These are phyloP conservation scores for Anthracocystis walkeri DNA, from an alignment of 1,284 basidiomycete species.

Conservation along the genomic window DNA sequence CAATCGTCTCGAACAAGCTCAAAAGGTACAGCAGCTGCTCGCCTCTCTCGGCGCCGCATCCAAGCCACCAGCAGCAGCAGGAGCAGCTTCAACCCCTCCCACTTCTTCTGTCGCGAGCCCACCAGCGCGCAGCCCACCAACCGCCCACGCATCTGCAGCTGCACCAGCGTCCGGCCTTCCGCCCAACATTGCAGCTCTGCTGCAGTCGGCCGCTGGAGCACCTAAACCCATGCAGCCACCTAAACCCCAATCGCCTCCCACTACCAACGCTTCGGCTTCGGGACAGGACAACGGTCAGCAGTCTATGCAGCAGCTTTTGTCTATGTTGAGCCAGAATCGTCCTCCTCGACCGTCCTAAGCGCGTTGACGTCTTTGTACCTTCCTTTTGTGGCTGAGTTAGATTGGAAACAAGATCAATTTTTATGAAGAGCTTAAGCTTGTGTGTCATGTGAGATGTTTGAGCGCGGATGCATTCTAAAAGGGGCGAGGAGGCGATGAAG, in stretches of 20 bases:
- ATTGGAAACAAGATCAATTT: background rate
- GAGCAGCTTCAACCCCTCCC: conserved; percentile 24
- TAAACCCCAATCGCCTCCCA: conserved; percentile 41
- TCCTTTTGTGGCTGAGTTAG: too few relatives aligned
- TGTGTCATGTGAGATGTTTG: too few relatives aligned
- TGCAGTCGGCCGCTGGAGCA: conserved; percentile 48
- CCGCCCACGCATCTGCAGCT: conserved; percentile 14
- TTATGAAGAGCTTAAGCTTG: too few relatives aligned
- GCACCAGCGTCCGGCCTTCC: conserved; percentile 33
- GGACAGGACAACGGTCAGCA: conserved; percentile 43
- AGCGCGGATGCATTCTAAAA: too few relatives aligned
- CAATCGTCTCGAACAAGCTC: conserved; percentile 67
- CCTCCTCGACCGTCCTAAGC: conserved; percentile 34
- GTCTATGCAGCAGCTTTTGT: conserved; percentile 47
- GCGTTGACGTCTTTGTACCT: background rate
- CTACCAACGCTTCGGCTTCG: conserved; percentile 10
- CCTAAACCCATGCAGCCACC: conserved; percentile 43
- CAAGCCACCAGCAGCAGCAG: conserved; percentile 26
- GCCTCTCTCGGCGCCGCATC: conserved; percentile 56
- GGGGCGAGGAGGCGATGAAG: too few relatives aligned
- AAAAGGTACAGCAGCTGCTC: conserved; percentile 68
- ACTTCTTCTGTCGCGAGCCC: conserved; percentile 20
- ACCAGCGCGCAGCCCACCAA: conserved; percentile 27
- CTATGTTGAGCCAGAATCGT: conserved; percentile 48
- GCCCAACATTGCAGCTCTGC: conserved; percentile 51